These are phyloP conservation scores for Cladochytrium tenue DNA, from an alignment of 371 early-diverging fungal species.

Conservation along the genomic window DNA sequence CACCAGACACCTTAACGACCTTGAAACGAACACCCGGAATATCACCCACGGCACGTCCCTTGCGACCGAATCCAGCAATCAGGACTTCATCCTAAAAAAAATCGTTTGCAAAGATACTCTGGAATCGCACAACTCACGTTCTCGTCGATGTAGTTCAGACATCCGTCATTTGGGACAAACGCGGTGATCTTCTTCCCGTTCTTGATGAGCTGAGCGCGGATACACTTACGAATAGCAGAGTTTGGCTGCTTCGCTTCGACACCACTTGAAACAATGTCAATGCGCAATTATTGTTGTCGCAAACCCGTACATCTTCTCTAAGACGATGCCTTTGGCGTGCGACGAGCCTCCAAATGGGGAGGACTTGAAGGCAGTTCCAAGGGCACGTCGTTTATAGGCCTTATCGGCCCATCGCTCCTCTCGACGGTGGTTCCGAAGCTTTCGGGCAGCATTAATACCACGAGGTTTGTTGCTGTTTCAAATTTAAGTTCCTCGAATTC, in stretches of 20 bases:
- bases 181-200: slow-evolving; percentile 99
- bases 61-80: slow-evolving; percentile 96
- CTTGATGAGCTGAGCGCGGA: slow-evolving; percentile 99
- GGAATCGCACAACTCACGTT: no score
- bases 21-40: slow-evolving; percentile 99
- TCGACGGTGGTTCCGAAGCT: slow-evolving; percentile 94
- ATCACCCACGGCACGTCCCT: slow-evolving; percentile 95
- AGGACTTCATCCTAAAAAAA: slow-evolving; percentile 97
- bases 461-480: slow-evolving; percentile 86
- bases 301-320: slow-evolving; percentile 99
- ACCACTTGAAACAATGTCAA: slow-evolving; percentile 80
- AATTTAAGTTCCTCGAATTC: no score
- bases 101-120: no score
- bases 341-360: slow-evolving; percentile 98
- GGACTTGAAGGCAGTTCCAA: slow-evolving; percentile 97
- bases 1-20: slow-evolving; percentile 99
- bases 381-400: slow-evolving; percentile 96
- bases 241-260: slow-evolving; percentile 99
- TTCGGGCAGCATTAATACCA: slow-evolving; percentile 98
- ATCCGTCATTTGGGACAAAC: slow-evolving; percentile 99
- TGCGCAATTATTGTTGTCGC: no score
- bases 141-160: slow-evolving; percentile 96
- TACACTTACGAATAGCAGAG: slow-evolving; percentile 99
- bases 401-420: slow-evolving; percentile 99
- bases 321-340: slow-evolving; percentile 99